Base-by-base conservation (phyloP, 768 basidiomycete species). In the Gloeopeniophorella convolvens region DNA sequence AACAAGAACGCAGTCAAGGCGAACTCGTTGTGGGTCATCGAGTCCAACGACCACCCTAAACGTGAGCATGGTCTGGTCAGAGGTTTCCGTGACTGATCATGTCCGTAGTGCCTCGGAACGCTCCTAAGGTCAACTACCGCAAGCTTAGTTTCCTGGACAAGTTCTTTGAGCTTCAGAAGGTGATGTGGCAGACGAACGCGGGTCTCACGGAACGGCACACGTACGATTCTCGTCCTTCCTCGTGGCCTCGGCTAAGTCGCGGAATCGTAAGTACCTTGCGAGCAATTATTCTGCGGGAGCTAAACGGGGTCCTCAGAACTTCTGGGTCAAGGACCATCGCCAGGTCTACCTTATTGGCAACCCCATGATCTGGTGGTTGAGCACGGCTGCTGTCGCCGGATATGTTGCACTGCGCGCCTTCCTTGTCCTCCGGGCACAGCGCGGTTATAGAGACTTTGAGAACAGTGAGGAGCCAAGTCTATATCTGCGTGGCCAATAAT, bases 181-280 rank as follows among this genome's bases (percentile, higher is more conserved):
- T 96, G 50, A 95, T 96, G 93, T 97, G 93, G 93, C 82, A 76
- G 6, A 98, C 94, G 21, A 98, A 98, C 59, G 92, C 91, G 27
- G 95, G 94, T 2, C 70, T 98, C 51, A 97, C 95, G 2, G 94
- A 97, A 60, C 81, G 91, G 13, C 96, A 99, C 62, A 83, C 83
- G 0, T 99, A 83, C 60, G 96, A 99, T 63, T 98, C 95, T 10
- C 77, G 96, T n/a, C 95, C 95, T 8, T 70, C 78, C 43, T 74
- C 80, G 0, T 98, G 96, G 96, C 96, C 95, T n/a, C 73, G 78
- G 42, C 77, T 98, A 27, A 78, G 76, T 39, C 84, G 95, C 50
- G 96, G 96, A 30, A 98, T 98, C 61, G 92, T 97, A 60, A 73
- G 90, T 75, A 6, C 12, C 21, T 21, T 13, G 11, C 18, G 16